These are phyloP conservation scores for Hortiboletus campestris DNA, from an alignment of 768 basidiomycete genomes.

Conservation along the genomic window DNA sequence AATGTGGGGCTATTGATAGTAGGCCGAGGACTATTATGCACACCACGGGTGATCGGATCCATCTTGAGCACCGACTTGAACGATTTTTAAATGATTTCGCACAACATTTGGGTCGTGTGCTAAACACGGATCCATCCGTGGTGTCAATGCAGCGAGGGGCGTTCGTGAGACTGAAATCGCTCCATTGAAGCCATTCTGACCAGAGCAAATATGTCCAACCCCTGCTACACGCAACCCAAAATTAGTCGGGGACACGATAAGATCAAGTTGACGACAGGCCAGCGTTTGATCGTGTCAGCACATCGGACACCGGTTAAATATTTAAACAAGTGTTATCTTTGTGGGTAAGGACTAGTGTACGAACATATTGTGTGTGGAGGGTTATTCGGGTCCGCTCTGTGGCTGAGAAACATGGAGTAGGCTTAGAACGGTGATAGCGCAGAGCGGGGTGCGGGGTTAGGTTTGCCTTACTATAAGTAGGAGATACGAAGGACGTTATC, in stretches of 20 bases:
- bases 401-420: background rate
- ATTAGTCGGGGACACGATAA: background rate
- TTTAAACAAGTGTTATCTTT: background rate
- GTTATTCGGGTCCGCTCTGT: background rate
- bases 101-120: no score
- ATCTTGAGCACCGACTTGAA: no score
- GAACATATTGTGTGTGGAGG: no score
- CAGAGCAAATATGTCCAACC: background rate
- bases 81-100: no score
- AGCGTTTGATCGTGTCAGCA: background rate
- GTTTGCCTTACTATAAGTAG: background rate
- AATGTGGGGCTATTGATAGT: background rate
- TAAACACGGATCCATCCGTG: no score
- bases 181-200: no score
- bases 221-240: background rate
- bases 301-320: background rate
- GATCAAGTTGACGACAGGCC: background rate
- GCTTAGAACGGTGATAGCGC: background rate
- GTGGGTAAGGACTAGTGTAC: background rate
- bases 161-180: no score
- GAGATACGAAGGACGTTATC: background rate
- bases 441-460: conserved; percentile 10
- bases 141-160: no score
- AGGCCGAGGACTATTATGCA: background rate
- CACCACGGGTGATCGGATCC: no score